Base-by-base conservation (phyloP, 345 rosid genomes). In the Chamaenerion angustifolium region DNA sequence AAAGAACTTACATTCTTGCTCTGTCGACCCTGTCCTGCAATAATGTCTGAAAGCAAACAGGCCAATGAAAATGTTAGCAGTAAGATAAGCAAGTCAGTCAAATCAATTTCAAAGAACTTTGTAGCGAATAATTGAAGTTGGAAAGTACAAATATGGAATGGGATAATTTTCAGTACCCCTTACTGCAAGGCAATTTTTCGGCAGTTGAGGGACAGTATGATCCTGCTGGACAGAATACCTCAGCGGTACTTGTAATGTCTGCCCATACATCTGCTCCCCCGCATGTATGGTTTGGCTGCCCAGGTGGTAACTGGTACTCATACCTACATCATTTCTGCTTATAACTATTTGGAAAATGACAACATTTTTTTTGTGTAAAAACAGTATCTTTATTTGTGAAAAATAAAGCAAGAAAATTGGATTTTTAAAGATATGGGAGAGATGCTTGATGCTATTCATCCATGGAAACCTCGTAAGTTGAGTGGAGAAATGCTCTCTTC, bases 211-310 rank as follows among this genome's bases (percentile, higher is more conserved):
- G 95, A 62, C 96, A 92, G 69, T 76, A 92, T 16, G 90, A 84
- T 58, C 96, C 98, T 56, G 90, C 81, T 46, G 95, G 69, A 64
- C 96, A 92, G 71, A 92, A 92, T 52, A 88, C 69, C 69, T 84
- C 96, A 43, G 74, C 54, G 53, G 84, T 84, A 70, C 94, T 88
- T 46, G 15, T 55, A 48, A 82, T 63, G 64, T 88, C 95, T 40
- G 99, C 90, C 99, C 95, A 92, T 47, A 67, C 41, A 65, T 92
- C 95, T 18, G 99, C 99, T 57, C 94, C 96, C 16, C 99, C 96
- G 54, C 99, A 92, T 6, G 80, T 77, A 65, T 84, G 96, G 65
- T 85, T 68, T 44, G 76, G 71, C 17, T 72, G 66, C 51, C 81
- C 96, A 45, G 87, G 71, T 61, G 99, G 96, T 52, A 82, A 59